phyloP scores from a whole-genome alignment of 768 basidiomycete species.

The Galerina sulciceps region DNA sequence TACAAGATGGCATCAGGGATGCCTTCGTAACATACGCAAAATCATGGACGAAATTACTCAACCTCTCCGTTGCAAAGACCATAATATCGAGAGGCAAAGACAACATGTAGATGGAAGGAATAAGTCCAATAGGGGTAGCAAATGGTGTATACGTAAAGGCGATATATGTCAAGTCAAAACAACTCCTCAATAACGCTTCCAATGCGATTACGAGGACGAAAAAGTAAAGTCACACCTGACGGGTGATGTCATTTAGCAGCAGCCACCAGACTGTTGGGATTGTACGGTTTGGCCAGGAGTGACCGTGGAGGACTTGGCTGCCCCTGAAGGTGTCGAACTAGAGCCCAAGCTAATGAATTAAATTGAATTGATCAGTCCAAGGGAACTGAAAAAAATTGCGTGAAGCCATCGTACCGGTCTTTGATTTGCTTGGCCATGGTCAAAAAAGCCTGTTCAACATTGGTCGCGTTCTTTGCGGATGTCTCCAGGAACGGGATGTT shows the following conservation, averaged over 20 bases:
- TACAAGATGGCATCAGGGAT: too few relatives aligned
- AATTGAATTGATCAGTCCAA: conserved; percentile 3
- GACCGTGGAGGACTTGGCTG: conserved; percentile 82
- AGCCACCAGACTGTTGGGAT: conserved; percentile 72
- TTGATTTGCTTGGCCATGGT: conserved; percentile 98
- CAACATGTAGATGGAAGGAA: conserved; percentile 26
- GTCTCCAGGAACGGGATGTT: conserved; percentile 96
- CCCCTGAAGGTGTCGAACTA: conserved; percentile 71
- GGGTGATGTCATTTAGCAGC: conserved; percentile 62
- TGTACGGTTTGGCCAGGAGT: conserved; percentile 85
- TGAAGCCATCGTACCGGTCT: conserved; percentile 62
- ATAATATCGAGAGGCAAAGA: conserved; percentile 23
- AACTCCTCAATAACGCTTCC: conserved; percentile 12
- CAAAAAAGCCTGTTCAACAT: conserved; percentile 99
- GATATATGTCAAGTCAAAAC: conserved; percentile 35
- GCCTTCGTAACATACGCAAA: too few relatives aligned
- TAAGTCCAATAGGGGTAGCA: conserved; percentile 36
- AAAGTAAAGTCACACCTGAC: conserved; percentile 1
- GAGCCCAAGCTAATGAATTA: conserved; percentile 75
- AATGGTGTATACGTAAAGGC: conserved; percentile 39
- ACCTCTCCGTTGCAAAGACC: conserved; percentile 14
- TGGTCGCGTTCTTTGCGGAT: conserved; percentile 98
- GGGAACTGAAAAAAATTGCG: neutral
- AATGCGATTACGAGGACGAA: conserved; percentile 11
- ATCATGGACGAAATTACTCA: neutral